phyloP scores from a whole-genome alignment of 2,329 filamentous ascomycete species.

The Diaporthe citrichinensis region DNA sequence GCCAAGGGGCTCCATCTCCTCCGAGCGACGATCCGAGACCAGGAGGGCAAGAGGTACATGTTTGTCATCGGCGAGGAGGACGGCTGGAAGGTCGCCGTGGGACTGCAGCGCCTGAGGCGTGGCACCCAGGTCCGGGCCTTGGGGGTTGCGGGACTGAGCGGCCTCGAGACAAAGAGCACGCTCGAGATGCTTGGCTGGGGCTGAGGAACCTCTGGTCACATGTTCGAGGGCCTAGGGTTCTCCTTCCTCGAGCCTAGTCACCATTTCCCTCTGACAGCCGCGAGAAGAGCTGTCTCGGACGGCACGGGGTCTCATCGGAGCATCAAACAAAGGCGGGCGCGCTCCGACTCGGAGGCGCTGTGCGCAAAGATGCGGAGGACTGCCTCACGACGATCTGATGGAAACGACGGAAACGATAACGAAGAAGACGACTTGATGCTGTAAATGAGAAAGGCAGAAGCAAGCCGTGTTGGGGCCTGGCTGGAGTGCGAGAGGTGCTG shows the following conservation, averaged over 20 bases:
- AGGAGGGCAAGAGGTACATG: conserved; percentile 76
- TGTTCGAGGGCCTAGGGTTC: not conserved
- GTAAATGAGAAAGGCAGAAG: not conserved
- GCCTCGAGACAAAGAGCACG: conserved; percentile 66
- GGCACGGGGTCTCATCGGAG: not conserved
- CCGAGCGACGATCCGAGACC: conserved; percentile 74
- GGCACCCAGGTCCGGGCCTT: conserved; percentile 73
- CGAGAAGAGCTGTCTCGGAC: not conserved
- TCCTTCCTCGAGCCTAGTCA: not conserved
- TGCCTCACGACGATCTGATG: not conserved
- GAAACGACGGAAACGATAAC: conserved; percentile 11
- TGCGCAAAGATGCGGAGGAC: not conserved
- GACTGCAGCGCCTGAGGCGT: conserved; percentile 71
- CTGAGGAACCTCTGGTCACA: conserved; percentile 34
- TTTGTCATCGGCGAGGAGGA: conserved; percentile 76
- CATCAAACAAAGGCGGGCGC: not conserved
- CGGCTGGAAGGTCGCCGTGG: conserved; percentile 76
- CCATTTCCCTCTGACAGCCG: not conserved
- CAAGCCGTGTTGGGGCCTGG: not conserved
- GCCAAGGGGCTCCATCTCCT: conserved; percentile 72
- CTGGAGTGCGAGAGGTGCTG: not conserved
- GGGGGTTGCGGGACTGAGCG: conserved; percentile 69
- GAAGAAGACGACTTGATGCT: conserved; percentile 19
- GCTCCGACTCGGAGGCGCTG: not conserved
- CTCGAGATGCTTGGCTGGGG: conserved; percentile 73